These are phyloP conservation scores for Aspergillus chevalieri DNA, from an alignment of 2,329 filamentous ascomycete species.

Conservation along the genomic window DNA sequence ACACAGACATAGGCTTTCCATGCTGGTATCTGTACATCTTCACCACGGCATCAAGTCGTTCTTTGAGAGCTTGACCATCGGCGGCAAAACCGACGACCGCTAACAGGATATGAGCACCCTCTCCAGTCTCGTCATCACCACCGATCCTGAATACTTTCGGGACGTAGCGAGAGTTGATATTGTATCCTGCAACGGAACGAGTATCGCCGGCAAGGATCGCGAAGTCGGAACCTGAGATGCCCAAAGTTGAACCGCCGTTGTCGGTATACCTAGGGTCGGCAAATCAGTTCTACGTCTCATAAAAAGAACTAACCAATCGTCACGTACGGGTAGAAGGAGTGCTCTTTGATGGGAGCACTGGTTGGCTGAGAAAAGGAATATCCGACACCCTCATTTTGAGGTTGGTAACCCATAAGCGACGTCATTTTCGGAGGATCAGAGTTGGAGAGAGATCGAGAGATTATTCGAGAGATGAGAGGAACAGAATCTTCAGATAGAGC, in stretches of 20 bases:
- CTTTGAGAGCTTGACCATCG: slow-evolving; percentile 87
- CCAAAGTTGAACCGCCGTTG: slow-evolving; percentile 93
- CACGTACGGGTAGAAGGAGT: slow-evolving; percentile 86
- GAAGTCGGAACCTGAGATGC: slow-evolving; percentile 90
- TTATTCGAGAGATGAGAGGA: slow-evolving; percentile 1
- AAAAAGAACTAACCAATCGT: neutral
- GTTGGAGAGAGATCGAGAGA: neutral
- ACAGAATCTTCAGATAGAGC: slow-evolving; percentile 7
- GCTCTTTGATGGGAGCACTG: slow-evolving; percentile 50
- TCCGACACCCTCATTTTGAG: slow-evolving; percentile 49
- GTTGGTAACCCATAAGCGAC: slow-evolving; percentile 46
- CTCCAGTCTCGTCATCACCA: slow-evolving; percentile 77
- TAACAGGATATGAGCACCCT: slow-evolving; percentile 78
- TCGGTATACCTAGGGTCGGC: slow-evolving; percentile 66
- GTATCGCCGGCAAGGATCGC: slow-evolving; percentile 96
- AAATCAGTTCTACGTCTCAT: slow-evolving; percentile 8
- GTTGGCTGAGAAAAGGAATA: slow-evolving; percentile 55
- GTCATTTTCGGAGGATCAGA: slow-evolving; percentile 41
- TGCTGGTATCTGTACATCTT: slow-evolving; percentile 99
- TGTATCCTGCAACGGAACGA: slow-evolving; percentile 91
- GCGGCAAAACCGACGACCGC: slow-evolving; percentile 95
- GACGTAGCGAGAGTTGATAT: slow-evolving; percentile 93
- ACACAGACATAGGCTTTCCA: slow-evolving; percentile 90
- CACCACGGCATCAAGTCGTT: slow-evolving; percentile 87
- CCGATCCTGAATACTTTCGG: slow-evolving; percentile 98